phyloP scores from a whole-genome alignment of 805 yeast genomes.

The Kazachstania viticola region DNA sequence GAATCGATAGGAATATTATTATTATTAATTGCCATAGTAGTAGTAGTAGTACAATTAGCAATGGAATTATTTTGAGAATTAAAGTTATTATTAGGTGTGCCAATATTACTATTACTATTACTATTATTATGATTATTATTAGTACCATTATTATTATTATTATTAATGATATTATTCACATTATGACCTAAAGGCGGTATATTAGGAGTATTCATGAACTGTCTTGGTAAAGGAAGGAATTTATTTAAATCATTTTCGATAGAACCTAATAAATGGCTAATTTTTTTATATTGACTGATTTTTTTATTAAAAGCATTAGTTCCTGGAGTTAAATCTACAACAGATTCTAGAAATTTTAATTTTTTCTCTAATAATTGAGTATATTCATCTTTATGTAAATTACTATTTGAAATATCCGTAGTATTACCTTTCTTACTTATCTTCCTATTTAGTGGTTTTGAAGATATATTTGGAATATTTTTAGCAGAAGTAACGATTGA shows the following conservation, averaged over 20 bases:
- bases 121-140: too few relatives aligned
- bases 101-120: too few relatives aligned
- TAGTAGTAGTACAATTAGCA: too few relatives aligned
- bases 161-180: neutral
- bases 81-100: neutral
- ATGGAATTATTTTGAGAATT: neutral
- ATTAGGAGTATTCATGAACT: neutral
- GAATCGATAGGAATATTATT: neutral
- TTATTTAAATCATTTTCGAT: conserved; percentile 4
- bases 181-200: neutral
- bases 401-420: neutral
- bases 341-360: conserved; percentile 39
- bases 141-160: neutral
- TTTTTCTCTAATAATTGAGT: conserved; percentile 45
- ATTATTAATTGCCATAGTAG: too few relatives aligned
- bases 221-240: neutral
- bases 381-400: conserved; percentile 38
- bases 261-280: conserved; percentile 26
- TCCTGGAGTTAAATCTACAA: conserved; percentile 24
- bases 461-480: neutral
- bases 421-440: neutral
- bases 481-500: neutral
- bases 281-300: conserved; percentile 27
- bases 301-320: conserved; percentile 23
- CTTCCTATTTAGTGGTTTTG: neutral